Base-by-base conservation (phyloP, 2,329 filamentous ascomycete species). In the Chrysoporthe deuterocubensis region DNA sequence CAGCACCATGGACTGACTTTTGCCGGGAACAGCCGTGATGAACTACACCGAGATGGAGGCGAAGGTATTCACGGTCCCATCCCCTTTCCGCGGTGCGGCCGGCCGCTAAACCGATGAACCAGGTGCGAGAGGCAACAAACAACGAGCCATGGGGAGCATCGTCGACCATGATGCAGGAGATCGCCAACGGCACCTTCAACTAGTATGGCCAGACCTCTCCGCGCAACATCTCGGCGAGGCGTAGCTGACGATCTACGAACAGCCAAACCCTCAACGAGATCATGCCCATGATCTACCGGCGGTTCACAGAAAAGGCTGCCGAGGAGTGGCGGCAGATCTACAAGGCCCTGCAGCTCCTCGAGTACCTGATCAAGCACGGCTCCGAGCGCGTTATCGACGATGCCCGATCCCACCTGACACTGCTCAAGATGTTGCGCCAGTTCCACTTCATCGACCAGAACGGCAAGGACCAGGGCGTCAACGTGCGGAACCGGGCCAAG, bases 261-360 rank as follows among this genome's bases (percentile, higher is more conserved):
- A 97, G 95, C 79, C 94, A 97, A 89, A 89, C 94, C 64, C 89
- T 99, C 67, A 98, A 98, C 80, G 96, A 99, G 81, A 98, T 99
- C 78, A 99, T 99, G 96, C 96, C 96, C 72, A 96, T 99, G 93
- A 97, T 99, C 77, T 99, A 99, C 84, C 96, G 96, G 76, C 92
- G 96, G 72, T 99, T 99, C 80, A 99, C 96, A 70, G 96, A 99
- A 79, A 99, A 99, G 84, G 87, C 94, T 8, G 95, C 96, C 66
- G 96, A 99, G 78, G 96, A 99, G 82, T 99, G 96, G 96, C 89
- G 96, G 73, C 96, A 99, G 80, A 99, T 99, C 77, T 99, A 99
- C 87, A 99, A 99, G 85, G 91, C 93, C 11, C 89, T 99, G 34
- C 96, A 98, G 85, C 86, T 99, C 66, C 90, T 99, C 77, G 95